A percentile compares a stretch with the other conserved stretches of the same genome.
phyloP scores from a whole-genome alignment of 768 basidiomycete species.

The Termitomyces sp. region DNA sequence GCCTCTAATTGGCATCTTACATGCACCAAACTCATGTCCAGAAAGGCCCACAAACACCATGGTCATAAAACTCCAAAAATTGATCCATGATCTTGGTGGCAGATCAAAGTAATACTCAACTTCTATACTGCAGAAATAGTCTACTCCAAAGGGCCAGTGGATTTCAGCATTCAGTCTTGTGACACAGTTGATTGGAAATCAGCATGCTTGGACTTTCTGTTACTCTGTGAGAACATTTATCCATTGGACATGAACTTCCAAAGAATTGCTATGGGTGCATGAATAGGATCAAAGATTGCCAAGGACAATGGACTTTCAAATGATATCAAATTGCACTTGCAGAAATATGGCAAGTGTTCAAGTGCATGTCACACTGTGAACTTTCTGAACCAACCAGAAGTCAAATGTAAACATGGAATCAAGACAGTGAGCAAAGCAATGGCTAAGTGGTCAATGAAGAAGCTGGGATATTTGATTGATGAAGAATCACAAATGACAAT shows the following conservation, averaged over 20 bases:
- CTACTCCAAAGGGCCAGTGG: neutral
- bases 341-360: constrained; percentile 18
- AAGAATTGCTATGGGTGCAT: constrained; percentile 15
- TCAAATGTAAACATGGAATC: constrained; percentile 6
- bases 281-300: constrained; percentile 12
- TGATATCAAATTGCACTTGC: constrained; percentile 13
- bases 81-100: neutral
- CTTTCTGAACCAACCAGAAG: constrained; percentile 8
- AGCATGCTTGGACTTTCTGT: constrained; percentile 9
- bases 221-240: constrained; percentile 14
- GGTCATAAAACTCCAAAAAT: neutral
- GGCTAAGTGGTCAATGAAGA: constrained; percentile 19
- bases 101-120: constrained; percentile 6
- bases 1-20: neutral
- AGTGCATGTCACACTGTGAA: constrained; percentile 17
- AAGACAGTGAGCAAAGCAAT: constrained; percentile 13
- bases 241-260: constrained; percentile 10
- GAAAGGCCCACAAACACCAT: neutral
- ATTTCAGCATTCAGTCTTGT: constrained; percentile 2
- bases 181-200: neutral
- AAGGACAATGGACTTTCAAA: constrained; percentile 13
- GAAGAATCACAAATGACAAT: constrained; percentile 16
- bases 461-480: constrained; percentile 19
- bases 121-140: constrained; percentile 2
- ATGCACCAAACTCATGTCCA: too few relatives aligned